phyloP scores from a whole-genome alignment of 208 protist genomes.

The Acanthamoeba sp. region DNA sequence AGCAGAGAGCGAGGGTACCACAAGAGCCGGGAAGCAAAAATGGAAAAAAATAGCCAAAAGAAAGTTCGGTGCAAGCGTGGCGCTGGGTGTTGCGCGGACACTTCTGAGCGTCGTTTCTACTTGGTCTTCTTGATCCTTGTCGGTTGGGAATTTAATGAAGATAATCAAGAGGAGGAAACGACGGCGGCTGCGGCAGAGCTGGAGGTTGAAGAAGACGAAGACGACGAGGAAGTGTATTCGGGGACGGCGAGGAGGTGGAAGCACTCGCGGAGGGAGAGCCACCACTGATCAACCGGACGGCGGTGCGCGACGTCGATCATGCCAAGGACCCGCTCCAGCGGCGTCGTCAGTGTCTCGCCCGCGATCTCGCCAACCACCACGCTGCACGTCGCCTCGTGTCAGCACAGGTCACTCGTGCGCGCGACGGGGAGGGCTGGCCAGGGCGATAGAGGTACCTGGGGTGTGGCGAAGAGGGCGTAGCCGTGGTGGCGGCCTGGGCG shows the following conservation, averaged over 20 bases:
- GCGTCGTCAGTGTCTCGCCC: conserved; percentile 36
- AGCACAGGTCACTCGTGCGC: background rate
- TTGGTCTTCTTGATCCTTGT: no score
- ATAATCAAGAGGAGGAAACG: background rate
- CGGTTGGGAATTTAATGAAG: no score
- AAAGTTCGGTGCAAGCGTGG: no score
- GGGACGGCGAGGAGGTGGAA: conserved; percentile 57
- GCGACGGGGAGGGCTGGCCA: background rate
- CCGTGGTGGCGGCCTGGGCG: background rate
- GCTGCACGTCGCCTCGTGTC: background rate
- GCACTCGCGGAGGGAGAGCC: background rate
- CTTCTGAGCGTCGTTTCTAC: no score
- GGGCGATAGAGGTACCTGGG: background rate
- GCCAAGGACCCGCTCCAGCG: background rate
- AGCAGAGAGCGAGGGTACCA: no score
- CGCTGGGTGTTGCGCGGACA: no score
- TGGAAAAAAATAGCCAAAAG: no score
- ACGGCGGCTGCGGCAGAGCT: no score
- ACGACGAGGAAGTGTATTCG: no score
- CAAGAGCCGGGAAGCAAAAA: no score
- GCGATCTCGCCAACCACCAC: conserved; percentile 26
- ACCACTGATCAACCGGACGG: conserved; percentile 36
- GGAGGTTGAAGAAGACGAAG: background rate
- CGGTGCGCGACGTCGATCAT: conserved; percentile 24
- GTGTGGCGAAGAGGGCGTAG: background rate